A percentile compares a stretch with the other conserved stretches of the same genome.
phyloP scores from a whole-genome alignment of 2,329 filamentous ascomycete species.

The Calonectria fujianensis region DNA sequence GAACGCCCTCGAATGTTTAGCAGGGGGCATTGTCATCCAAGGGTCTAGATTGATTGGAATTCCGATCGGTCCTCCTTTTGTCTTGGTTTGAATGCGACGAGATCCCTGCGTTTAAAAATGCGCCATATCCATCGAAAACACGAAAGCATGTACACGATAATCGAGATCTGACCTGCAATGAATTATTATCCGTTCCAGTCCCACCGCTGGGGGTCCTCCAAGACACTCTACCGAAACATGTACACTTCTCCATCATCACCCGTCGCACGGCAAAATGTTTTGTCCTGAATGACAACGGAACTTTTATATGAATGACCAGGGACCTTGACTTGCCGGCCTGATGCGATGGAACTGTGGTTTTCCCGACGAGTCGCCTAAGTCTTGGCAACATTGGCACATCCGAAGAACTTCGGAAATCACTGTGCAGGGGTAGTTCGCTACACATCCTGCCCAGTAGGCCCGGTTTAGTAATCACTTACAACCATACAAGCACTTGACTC shows the following conservation, averaged over 20 bases:
- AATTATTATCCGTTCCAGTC: not conserved
- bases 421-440: not conserved
- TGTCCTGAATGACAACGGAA: not conserved
- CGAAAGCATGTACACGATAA: not conserved
- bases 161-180: not conserved
- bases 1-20: not conserved
- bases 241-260: not conserved
- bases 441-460: not conserved
- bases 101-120: not conserved
- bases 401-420: not conserved
- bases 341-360: not conserved
- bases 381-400: not conserved
- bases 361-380: not conserved
- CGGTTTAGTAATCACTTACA: not conserved
- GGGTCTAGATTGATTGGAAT: not conserved
- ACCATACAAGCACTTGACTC: not conserved
- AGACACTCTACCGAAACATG: not conserved
- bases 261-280: not conserved
- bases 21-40: too few relatives aligned
- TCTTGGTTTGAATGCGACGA: not conserved
- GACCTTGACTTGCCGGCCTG: not conserved
- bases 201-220: not conserved
- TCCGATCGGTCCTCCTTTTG: not conserved
- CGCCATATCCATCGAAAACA: not conserved
- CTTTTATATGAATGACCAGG: not conserved